Evolutionary conservation across 345 rosid species (phyloP).

Genomic region (Dovyalis caffra): DNA sequence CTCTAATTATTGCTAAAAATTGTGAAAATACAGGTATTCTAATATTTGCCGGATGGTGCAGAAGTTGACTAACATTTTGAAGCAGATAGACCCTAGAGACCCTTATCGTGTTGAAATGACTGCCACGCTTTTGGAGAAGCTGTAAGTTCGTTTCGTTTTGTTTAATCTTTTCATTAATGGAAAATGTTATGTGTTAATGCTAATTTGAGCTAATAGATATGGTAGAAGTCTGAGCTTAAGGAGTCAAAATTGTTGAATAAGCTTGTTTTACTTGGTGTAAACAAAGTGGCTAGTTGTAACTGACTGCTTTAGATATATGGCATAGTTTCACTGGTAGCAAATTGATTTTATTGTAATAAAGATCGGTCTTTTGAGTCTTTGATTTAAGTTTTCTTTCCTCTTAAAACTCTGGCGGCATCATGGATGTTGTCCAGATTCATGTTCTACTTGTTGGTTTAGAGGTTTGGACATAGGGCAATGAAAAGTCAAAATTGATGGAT

Average conservation of each 20-base stretch:
- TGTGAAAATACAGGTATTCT: slow-evolving; percentile 48
- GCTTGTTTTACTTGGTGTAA: background rate
- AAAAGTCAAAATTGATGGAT: background rate
- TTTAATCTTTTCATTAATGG: background rate
- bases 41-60: slow-evolving; percentile 81
- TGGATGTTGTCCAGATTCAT: background rate
- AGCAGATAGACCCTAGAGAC: slow-evolving; percentile 83
- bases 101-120: slow-evolving; percentile 85
- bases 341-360: background rate
- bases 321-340: background rate
- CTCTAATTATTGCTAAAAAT: background rate
- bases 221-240: background rate
- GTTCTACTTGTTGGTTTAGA: background rate
- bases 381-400: background rate
- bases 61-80: slow-evolving; percentile 68
- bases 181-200: background rate
- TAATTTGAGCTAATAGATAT: background rate
- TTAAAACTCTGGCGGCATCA: background rate
- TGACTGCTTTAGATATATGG: background rate
- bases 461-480: background rate
- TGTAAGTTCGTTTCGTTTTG: slow-evolving; percentile 35
- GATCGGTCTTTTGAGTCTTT: background rate
- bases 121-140: slow-evolving; percentile 76
- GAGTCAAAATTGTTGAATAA: background rate
- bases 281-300: background rate